Base-by-base conservation (phyloP, 345 rosid species). In the Heritiera littoralis region DNA sequence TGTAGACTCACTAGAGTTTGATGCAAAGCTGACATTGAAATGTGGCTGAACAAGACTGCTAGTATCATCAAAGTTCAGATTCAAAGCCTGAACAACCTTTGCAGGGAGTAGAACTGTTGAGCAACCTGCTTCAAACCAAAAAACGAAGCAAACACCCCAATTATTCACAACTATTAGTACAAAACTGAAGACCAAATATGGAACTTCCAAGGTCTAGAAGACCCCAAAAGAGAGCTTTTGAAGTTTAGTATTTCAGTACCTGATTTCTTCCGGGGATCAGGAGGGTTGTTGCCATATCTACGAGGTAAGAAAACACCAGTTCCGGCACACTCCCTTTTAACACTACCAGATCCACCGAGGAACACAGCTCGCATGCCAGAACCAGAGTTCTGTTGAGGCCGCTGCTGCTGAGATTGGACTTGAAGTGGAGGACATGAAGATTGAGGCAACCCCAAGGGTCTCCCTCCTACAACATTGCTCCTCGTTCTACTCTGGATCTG, bases 271-370 rank as follows among this genome's bases (percentile, higher is more conserved):
- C 81, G 85, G 23, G 90, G 40, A 43, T 86, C 95, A 0, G 86
- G 41, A 2, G 90, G 84, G 17, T 35, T 54, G 48, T 14, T 48
- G 17, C 83, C 78, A 11, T 74, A 75, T 61, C 82, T 83, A 11
- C 92, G 91, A 55, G 99, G 99, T 76, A 95, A 79, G 87, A 95
- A 95, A 14, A 95, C 99, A 35, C 98, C 98, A 40, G 99, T 95
- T 9, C 99, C 99, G 3, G 88, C 60, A 18, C 89, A 86, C 54
- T 86, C 84, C 11, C 82, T 78, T 80, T 84, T 91, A 17, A 70
- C 84, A 9, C 79, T 78, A 7, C 66, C 84, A 48, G 87, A 79
- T 75, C 90, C 89, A n/a, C 80, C 54, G 2, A 79, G 73, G 18
- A 83, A 81, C 15, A 81, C 77, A 40, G 88, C 68, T 59, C 84